phyloP scores from a whole-genome alignment of 2,329 filamentous ascomycete genomes.

The Talaromyces sp. region DNA sequence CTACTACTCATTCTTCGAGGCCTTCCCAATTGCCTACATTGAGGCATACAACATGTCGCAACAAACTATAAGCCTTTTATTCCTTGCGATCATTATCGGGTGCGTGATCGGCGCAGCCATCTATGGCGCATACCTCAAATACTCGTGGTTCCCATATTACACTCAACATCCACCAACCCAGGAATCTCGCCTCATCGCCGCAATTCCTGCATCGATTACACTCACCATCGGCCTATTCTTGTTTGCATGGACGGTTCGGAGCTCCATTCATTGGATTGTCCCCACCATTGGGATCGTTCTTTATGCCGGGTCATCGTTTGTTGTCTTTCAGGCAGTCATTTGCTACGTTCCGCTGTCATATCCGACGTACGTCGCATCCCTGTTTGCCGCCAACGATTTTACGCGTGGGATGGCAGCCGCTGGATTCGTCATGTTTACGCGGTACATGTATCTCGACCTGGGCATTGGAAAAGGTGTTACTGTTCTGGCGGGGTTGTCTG shows the following conservation, averaged over 20 bases:
- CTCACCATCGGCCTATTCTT: conserved; percentile 44
- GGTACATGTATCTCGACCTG: conserved; percentile 31
- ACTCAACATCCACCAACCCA: conserved; percentile 46
- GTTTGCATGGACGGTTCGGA: conserved; percentile 45
- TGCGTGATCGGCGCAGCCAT: conserved; percentile 55
- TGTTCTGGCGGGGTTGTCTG: conserved; percentile 35
- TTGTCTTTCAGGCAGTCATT: conserved; percentile 41
- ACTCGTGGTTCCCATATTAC: too few species aligned
- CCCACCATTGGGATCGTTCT: conserved; percentile 38
- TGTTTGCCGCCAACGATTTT: conserved; percentile 37
- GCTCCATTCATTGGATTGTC: conserved; percentile 38
- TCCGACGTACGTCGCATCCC: conserved; percentile 29
- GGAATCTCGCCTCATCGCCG: conserved; percentile 43
- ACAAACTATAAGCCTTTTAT: conserved; percentile 38
- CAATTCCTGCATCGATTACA: conserved; percentile 45
- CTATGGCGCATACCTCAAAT: conserved; percentile 30
- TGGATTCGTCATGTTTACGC: conserved; percentile 31
- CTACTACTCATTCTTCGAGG: conserved; percentile 56
- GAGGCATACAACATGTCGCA: conserved; percentile 57
- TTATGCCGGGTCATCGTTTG: conserved; percentile 30
- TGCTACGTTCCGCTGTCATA: conserved; percentile 36
- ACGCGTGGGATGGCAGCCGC: conserved; percentile 23
- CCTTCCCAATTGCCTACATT: conserved; percentile 35
- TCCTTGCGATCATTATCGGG: conserved; percentile 68
- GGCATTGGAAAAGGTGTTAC: conserved; percentile 30